phyloP scores from a whole-genome alignment of 108 stramenopile genomes.

The Conticribra guillardii region DNA sequence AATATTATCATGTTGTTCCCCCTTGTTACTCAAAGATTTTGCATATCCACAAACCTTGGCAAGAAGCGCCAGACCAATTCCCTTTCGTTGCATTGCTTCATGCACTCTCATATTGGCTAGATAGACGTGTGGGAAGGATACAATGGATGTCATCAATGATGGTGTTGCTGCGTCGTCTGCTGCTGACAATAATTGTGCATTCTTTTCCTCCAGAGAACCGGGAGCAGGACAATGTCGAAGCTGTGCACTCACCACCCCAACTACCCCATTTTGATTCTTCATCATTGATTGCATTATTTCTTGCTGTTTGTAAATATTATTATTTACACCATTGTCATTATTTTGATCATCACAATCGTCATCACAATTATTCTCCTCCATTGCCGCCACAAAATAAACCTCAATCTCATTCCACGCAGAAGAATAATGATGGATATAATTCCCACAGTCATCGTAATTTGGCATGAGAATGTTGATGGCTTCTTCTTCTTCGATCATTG shows the following conservation, averaged over 20 bases:
- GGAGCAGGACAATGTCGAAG: slow-evolving; percentile 4
- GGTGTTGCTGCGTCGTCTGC: too few species aligned
- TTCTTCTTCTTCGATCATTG: slow-evolving; percentile 9
- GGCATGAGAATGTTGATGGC: slow-evolving; percentile 28
- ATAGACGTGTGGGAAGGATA: slow-evolving; percentile 33
- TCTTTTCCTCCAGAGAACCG: too few species aligned
- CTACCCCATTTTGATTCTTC: slow-evolving; percentile 21
- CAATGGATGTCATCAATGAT: neutral
- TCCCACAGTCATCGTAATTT: slow-evolving; percentile 32
- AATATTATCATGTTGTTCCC: neutral
- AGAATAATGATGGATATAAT: slow-evolving; percentile 13
- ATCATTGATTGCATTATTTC: slow-evolving; percentile 1
- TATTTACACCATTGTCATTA: neutral
- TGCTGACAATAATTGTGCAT: too few species aligned
- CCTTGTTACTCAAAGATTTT: neutral
- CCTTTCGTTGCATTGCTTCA: slow-evolving; percentile 14
- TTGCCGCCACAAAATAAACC: slow-evolving; percentile 40
- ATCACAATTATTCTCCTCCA: too few species aligned
- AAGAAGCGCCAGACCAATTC: slow-evolving; percentile 30
- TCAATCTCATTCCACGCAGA: slow-evolving; percentile 13
- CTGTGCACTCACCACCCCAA: slow-evolving; percentile 32
- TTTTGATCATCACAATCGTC: neutral
- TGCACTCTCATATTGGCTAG: slow-evolving; percentile 34
- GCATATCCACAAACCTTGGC: slow-evolving; percentile 18
- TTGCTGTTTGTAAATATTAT: neutral